Evolutionary conservation across 2,329 filamentous ascomycete species (phyloP), one percentile per base, ranked within the genome.

Genomic region (Rutstroemia sp.): DNA sequence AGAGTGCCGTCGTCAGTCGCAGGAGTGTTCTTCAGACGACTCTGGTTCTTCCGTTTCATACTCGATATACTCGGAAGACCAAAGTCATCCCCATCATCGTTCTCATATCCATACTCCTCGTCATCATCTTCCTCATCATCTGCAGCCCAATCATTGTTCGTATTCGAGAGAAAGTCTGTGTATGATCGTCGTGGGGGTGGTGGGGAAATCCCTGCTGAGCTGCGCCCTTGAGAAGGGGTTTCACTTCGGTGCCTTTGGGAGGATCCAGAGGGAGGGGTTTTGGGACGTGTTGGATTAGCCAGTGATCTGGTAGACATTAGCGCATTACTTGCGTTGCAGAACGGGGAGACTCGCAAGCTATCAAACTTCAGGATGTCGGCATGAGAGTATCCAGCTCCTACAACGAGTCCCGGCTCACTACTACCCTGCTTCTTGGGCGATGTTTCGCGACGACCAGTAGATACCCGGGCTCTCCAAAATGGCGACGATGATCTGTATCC

Each of bases 301-400:
- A 86, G 65, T 64, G 78, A 85, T 66, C 86, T 57, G 12, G 19
- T 6, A 17, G 62, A 16, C 6, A 19, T 46, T 42, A 45, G 38
- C 7, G 39, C 17, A 44, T 44, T 39, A 17, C 40, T 9, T 12
- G 27, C 10, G n/a, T 30, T 9, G 38, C 25, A 30, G 30, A 21
- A 34, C 30, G 36, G 23, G 53, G 50, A 57, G 34, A 72, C 80
- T 63, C 80, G 94, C 89, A 92, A 66, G 27, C 84, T 82, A 68
- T 90, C 89, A 68, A 92, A 87, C 72, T 92, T 95, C 65, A 96
- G 79, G 69, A 96, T 89, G 73, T 97, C 92, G 27, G 92, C 89
- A 73, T 99, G 94, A 14, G 94, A 97, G 71, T 99, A 99, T 47
- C 92, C 87, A 56, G 94, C 94, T 64, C 94, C 94, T 58, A 97